A percentile compares a stretch with the other conserved stretches of the same genome.
These are phyloP conservation scores for Punica granatum DNA, from an alignment of 345 rosid genomes.

Conservation along the genomic window DNA sequence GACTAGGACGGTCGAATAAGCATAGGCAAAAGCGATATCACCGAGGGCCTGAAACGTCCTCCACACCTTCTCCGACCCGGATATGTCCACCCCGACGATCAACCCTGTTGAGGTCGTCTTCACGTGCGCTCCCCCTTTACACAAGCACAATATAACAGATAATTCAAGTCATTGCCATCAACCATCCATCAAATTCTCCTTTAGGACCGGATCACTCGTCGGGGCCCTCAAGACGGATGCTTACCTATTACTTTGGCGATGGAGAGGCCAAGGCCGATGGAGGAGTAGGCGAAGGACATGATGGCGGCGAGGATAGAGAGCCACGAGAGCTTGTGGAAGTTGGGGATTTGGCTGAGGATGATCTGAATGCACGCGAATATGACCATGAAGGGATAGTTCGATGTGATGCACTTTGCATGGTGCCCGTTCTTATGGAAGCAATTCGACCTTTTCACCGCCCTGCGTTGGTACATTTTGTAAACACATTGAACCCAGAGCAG, in stretches of 20 bases:
- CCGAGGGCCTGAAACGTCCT: slow-evolving; percentile 67
- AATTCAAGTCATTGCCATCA: not conserved
- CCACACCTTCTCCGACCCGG: slow-evolving; percentile 77
- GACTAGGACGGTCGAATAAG: slow-evolving; percentile 63
- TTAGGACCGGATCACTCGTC: too few species aligned
- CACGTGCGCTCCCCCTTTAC: slow-evolving; percentile 23
- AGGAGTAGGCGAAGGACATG: slow-evolving; percentile 78
- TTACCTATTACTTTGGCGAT: slow-evolving; percentile 49
- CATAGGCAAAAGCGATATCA: slow-evolving; percentile 82
- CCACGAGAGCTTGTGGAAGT: slow-evolving; percentile 83
- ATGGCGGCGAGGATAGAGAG: slow-evolving; percentile 77
- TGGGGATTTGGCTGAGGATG: slow-evolving; percentile 73
- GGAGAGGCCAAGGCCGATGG: slow-evolving; percentile 73
- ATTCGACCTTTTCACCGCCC: slow-evolving; percentile 46
- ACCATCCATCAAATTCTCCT: too few species aligned
- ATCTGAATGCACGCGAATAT: slow-evolving; percentile 63
- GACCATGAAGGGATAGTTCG: slow-evolving; percentile 59
- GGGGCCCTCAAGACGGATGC: too few species aligned
- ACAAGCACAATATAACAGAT: not conserved
- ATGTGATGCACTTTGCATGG: slow-evolving; percentile 36
- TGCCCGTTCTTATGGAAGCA: slow-evolving; percentile 77
- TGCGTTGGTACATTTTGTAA: slow-evolving; percentile 10
- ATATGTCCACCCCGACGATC: slow-evolving; percentile 53
- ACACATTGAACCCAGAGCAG: not conserved
- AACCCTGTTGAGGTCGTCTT: slow-evolving; percentile 51